phyloP scores from a whole-genome alignment of 306 rosid species.

The Dryas octopetala region DNA sequence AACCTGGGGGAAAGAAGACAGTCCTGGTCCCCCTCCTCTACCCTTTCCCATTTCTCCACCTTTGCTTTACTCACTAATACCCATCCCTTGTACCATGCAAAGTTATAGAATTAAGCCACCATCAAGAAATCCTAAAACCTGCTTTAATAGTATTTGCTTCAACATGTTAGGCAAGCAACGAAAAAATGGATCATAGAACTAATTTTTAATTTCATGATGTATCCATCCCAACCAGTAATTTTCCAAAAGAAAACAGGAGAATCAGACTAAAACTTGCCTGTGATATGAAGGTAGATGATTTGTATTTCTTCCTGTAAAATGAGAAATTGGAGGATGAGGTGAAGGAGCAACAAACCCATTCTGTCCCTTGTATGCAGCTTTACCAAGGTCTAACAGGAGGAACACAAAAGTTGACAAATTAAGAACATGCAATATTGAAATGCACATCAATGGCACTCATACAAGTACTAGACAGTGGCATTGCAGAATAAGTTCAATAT shows the following conservation, averaged over 20 bases:
- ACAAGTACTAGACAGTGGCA: slow-evolving; percentile 29
- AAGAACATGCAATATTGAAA: slow-evolving; percentile 32
- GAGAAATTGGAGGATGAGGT: slow-evolving; percentile 31
- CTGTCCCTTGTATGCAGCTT: slow-evolving; percentile 41
- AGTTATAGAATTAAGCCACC: not conserved
- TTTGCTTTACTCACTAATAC: not conserved
- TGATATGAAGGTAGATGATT: slow-evolving; percentile 26
- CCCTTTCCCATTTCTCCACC: not conserved
- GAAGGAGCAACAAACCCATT: slow-evolving; percentile 39
- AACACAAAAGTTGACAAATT: slow-evolving; percentile 35
- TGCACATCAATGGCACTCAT: slow-evolving; percentile 12
- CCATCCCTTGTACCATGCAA: slow-evolving; percentile 3
- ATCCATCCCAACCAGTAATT: not conserved
- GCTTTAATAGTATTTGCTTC: not conserved
- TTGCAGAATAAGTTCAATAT: slow-evolving; percentile 27
- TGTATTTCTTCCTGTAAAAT: slow-evolving; percentile 22
- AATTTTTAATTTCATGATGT: not conserved
- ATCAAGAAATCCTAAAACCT: not conserved
- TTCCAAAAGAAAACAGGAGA: slow-evolving; percentile 10
- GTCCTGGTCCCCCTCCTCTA: too few species aligned
- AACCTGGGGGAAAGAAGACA: not conserved
- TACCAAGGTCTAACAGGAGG: slow-evolving; percentile 51
- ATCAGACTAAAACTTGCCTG: slow-evolving; percentile 34
- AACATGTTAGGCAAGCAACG: slow-evolving; percentile 8
- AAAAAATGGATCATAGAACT: slow-evolving; percentile 5